phyloP scores from a whole-genome alignment of 2,329 filamentous ascomycete species.

The Fusarium succisae region DNA sequence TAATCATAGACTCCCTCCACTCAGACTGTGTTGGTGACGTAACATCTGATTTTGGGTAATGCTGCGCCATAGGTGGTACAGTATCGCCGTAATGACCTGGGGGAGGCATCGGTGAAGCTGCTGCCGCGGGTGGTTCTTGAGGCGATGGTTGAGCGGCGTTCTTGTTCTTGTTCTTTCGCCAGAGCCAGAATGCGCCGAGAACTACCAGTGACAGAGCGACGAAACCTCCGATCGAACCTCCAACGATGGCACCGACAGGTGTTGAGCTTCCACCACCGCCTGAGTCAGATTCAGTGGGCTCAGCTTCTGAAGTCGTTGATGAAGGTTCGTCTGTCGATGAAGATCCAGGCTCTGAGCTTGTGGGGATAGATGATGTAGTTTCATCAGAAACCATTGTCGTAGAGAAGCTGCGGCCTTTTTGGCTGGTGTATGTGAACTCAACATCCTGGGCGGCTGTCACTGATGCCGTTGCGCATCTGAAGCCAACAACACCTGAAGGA shows the following conservation, averaged over 20 bases:
- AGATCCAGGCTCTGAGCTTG: neutral
- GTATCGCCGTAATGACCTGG: neutral
- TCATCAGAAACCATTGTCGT: neutral
- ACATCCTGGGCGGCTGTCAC: constrained; percentile 10
- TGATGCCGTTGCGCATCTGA: constrained; percentile 7
- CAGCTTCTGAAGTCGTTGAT: neutral
- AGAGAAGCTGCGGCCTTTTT: neutral
- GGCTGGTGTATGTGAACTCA: constrained; percentile 9
- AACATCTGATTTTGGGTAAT: constrained; percentile 2
- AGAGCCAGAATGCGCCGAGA: constrained; percentile 9
- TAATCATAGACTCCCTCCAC: constrained; percentile 14
- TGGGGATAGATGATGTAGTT: neutral
- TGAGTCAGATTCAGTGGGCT: neutral
- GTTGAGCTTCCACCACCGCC: neutral
- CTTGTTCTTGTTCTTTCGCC: constrained; percentile 11
- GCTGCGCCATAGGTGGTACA: neutral
- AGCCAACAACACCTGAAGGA: constrained; percentile 7
- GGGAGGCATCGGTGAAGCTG: neutral
- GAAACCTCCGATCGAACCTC: constrained; percentile 20
- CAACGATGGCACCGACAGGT: constrained; percentile 21
- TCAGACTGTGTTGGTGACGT: constrained; percentile 9
- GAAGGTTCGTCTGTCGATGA: neutral
- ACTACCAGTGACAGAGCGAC: neutral
- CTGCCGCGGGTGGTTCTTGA: neutral
- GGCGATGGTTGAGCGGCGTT: neutral